Evolutionary conservation across 2,329 filamentous ascomycete species (phyloP).

Genomic region (Penicillium sp.): DNA sequence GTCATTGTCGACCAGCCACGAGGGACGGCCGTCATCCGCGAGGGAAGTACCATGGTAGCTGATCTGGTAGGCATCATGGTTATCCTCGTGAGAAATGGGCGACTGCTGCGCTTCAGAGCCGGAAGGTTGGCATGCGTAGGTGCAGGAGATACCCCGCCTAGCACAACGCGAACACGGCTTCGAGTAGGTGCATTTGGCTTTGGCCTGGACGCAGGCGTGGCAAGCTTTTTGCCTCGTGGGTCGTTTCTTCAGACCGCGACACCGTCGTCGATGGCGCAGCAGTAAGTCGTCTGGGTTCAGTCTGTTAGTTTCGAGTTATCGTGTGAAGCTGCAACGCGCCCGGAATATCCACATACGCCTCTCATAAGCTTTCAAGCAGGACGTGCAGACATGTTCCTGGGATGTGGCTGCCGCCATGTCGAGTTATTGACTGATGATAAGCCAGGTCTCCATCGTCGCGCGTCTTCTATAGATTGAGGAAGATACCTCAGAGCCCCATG

Average conservation of each 20-base stretch:
- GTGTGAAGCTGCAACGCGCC: neutral
- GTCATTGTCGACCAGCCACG: neutral
- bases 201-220: constrained; percentile 21
- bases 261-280: constrained; percentile 23
- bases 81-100: neutral
- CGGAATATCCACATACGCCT: constrained; percentile 16
- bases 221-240: constrained; percentile 22
- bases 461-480: too few relatives aligned
- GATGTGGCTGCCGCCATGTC: neutral
- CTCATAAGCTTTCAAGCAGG: constrained; percentile 22
- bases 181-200: constrained; percentile 22
- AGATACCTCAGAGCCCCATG: too few relatives aligned
- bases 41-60: neutral
- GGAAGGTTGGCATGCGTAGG: neutral
- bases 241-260: constrained; percentile 12
- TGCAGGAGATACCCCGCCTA: constrained; percentile 15
- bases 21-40: neutral
- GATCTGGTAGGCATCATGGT: neutral
- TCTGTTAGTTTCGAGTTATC: neutral
- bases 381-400: constrained; percentile 8
- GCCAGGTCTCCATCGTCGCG: too few relatives aligned
- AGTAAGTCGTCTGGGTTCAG: neutral
- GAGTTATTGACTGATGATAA: neutral
- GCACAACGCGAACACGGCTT: constrained; percentile 22
- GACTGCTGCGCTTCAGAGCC: constrained; percentile 3